Conservation (phyloP, 768 basidiomycete species). For the Pulveroboletus sp. region DNA sequence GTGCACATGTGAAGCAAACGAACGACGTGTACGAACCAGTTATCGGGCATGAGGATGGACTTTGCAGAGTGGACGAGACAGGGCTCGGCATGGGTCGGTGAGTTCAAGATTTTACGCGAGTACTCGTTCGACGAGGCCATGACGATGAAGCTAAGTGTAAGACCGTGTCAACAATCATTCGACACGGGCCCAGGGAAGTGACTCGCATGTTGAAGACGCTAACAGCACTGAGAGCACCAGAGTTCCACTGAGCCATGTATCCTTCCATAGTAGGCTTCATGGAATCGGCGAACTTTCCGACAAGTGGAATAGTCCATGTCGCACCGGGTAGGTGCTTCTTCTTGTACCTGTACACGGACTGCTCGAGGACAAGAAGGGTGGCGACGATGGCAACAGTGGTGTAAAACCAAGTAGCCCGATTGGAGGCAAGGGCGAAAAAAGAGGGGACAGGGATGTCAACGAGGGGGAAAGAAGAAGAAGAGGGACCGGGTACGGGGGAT, state of each 20-base stretch:
- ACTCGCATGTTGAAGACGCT: slow-evolving; percentile 97
- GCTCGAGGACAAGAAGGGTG: slow-evolving; percentile 80
- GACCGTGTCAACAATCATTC: slow-evolving; percentile 6
- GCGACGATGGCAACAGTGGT: slow-evolving; percentile 66
- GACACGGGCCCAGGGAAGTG: not conserved
- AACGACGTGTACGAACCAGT: slow-evolving; percentile 57
- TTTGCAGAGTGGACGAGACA: slow-evolving; percentile 93
- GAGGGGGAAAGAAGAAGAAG: slow-evolving; percentile 38
- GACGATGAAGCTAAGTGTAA: slow-evolving; percentile 85
- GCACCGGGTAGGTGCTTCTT: slow-evolving; percentile 85
- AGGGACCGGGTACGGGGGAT: slow-evolving; percentile 35
- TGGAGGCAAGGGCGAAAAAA: slow-evolving; percentile 33
- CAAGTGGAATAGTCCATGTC: slow-evolving; percentile 93
- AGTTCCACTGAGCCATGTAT: slow-evolving; percentile 90
- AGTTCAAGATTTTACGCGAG: slow-evolving; percentile 93
- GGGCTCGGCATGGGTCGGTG: slow-evolving; percentile 87
- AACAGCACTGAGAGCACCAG: slow-evolving; percentile 80
- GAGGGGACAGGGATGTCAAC: slow-evolving; percentile 46
- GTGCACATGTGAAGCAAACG: not conserved
- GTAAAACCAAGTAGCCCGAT: slow-evolving; percentile 48
- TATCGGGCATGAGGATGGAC: slow-evolving; percentile 74
- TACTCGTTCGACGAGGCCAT: slow-evolving; percentile 94
- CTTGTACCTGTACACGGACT: slow-evolving; percentile 83
- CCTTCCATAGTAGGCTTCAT: slow-evolving; percentile 86
- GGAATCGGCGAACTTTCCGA: slow-evolving; percentile 93